phyloP scores from a whole-genome alignment of 2,329 filamentous ascomycete genomes.

The Fusarium sp. region DNA sequence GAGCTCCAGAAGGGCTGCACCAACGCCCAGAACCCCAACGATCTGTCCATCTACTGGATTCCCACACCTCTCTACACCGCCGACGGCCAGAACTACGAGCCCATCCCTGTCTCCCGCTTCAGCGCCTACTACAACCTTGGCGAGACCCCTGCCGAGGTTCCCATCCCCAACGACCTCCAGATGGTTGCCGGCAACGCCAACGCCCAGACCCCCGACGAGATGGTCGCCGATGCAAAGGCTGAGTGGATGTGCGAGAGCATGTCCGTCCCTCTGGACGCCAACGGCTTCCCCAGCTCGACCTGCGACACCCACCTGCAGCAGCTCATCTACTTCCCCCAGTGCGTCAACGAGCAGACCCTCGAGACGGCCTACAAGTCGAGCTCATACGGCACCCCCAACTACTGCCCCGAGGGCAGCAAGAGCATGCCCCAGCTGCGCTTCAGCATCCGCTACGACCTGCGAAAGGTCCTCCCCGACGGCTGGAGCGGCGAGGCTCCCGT shows the following conservation, averaged over 20 bases:
- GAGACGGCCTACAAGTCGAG: conserved; percentile 36
- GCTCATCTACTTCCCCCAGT: conserved; percentile 40
- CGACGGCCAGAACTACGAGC: conserved; percentile 45
- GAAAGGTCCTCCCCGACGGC: conserved; percentile 53
- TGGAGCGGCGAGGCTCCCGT: conserved; percentile 56
- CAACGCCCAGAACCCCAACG: conserved; percentile 56
- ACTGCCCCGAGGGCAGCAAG: conserved; percentile 55
- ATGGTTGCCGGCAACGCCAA: conserved; percentile 53
- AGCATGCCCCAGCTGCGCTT: conserved; percentile 58
- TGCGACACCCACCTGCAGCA: conserved; percentile 34
- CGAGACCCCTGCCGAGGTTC: conserved; percentile 51
- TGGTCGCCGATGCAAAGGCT: conserved; percentile 43
- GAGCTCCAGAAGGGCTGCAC: conserved; percentile 55
- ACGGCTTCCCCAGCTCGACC: conserved; percentile 33
- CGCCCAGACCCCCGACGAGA: conserved; percentile 21
- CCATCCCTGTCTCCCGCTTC: conserved; percentile 51
- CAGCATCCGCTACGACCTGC: conserved; percentile 57
- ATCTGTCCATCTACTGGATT: conserved; percentile 57
- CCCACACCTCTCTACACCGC: conserved; percentile 53
- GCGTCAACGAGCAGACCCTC: conserved; percentile 38
- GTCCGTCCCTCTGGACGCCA: conserved; percentile 33
- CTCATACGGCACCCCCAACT: conserved; percentile 39
- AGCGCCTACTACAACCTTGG: conserved; percentile 57
- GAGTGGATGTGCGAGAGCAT: conserved; percentile 48
- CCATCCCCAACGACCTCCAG: conserved; percentile 55